These are phyloP conservation scores for Suhomyces sp. DNA, from an alignment of 805 yeast species.

Conservation along the genomic window DNA sequence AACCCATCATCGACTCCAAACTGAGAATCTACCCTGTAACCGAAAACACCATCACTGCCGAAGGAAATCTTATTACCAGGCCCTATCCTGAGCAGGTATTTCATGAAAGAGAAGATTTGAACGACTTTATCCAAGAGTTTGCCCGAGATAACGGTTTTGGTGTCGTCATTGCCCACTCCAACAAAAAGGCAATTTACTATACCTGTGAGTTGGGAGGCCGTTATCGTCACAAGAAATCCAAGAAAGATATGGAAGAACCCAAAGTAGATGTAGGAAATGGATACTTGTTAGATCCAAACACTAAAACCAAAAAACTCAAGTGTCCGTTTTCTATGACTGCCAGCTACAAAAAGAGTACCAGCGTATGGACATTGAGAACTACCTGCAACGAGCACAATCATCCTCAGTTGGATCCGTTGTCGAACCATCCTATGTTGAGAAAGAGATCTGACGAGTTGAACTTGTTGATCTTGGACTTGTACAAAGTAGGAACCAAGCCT, in stretches of 20 bases:
- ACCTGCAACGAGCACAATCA: slow-evolving; percentile 59
- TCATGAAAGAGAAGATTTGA: slow-evolving; percentile 47
- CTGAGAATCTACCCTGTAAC: slow-evolving; percentile 42
- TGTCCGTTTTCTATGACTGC: slow-evolving; percentile 64
- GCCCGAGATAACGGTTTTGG: slow-evolving; percentile 58
- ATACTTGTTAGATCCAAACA: slow-evolving; percentile 37
- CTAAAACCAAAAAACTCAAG: slow-evolving; percentile 49
- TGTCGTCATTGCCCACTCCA: slow-evolving; percentile 57
- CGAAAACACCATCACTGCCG: slow-evolving; percentile 46
- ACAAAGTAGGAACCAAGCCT: slow-evolving; percentile 55
- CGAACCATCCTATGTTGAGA: slow-evolving; percentile 55
- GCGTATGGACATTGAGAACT: slow-evolving; percentile 51
- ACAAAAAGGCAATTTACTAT: slow-evolving; percentile 55
- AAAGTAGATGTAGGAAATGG: slow-evolving; percentile 30
- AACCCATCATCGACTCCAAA: slow-evolving; percentile 41
- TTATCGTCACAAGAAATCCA: slow-evolving; percentile 48
- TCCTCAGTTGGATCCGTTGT: slow-evolving; percentile 53
- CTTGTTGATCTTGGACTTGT: slow-evolving; percentile 48
- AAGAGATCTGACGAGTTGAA: slow-evolving; percentile 53
- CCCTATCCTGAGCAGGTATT: slow-evolving; percentile 54
- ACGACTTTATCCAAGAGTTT: slow-evolving; percentile 53
- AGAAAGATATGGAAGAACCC: slow-evolving; percentile 17
- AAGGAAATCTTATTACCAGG: slow-evolving; percentile 51
- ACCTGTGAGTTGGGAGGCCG: slow-evolving; percentile 59
- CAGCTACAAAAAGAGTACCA: slow-evolving; percentile 46